Conservation (phyloP, 2,329 filamentous ascomycete genomes). For the Tolypocladium tropicale region DNA sequence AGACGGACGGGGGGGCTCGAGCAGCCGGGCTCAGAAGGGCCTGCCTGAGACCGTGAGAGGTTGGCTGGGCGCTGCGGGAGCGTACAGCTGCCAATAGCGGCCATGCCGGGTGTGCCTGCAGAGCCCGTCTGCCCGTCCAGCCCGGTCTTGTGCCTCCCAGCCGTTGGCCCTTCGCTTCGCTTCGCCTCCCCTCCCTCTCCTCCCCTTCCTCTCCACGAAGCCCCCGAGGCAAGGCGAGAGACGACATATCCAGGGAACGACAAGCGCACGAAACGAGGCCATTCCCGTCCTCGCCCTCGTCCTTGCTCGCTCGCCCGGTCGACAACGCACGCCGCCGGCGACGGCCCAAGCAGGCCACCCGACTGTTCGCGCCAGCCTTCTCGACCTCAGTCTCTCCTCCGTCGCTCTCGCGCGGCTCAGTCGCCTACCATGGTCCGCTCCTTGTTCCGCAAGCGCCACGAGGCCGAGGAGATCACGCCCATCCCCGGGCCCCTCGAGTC, state of each 20-base stretch:
- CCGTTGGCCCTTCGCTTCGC: not conserved
- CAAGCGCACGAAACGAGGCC: not conserved
- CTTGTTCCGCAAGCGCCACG: conserved; percentile 34
- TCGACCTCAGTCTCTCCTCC: not conserved
- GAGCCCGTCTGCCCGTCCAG: not conserved
- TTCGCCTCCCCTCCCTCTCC: not conserved
- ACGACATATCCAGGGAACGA: not conserved
- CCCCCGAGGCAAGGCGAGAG: not conserved
- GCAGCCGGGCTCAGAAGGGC: not conserved
- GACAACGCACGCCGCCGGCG: not conserved
- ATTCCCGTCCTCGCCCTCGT: not conserved
- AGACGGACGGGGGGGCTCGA: not conserved
- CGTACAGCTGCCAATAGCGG: not conserved
- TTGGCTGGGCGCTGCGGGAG: not conserved
- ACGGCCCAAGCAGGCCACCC: not conserved
- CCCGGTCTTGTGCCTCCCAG: not conserved
- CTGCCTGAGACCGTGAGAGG: too few relatives aligned
- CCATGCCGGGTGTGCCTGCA: not conserved
- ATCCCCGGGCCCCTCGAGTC: conserved; percentile 27
- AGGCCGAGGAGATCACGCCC: conserved; percentile 34
- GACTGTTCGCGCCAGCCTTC: not conserved
- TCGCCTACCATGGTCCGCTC: conserved; percentile 19
- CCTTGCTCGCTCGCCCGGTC: not conserved
- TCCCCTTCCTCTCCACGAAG: not conserved
- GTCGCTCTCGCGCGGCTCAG: not conserved